phyloP scores from a whole-genome alignment of 2,329 filamentous ascomycete genomes.

The Talaromyces islandicus region DNA sequence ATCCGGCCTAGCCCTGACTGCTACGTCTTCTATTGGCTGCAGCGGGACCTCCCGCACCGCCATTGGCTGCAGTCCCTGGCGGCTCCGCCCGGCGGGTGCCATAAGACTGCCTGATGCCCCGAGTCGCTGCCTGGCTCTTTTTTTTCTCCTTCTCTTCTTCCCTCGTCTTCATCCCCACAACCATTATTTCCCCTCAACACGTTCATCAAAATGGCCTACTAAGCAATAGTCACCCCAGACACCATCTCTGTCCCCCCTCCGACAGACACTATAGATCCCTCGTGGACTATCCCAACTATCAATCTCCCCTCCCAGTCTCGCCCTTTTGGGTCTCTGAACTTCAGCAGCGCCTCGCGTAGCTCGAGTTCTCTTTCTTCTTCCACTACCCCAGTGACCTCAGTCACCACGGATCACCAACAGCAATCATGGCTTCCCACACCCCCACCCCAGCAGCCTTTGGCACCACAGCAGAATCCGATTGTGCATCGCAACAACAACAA shows the following conservation, averaged over 20 bases:
- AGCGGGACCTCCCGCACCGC: background rate
- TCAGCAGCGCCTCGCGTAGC: slow-evolving; percentile 37
- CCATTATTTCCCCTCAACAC: slow-evolving; percentile 6
- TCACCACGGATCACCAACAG: slow-evolving; percentile 44
- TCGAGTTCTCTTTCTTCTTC: slow-evolving; percentile 30
- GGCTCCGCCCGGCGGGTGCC: slow-evolving; percentile 6
- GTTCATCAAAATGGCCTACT: slow-evolving; percentile 29
- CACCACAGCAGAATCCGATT: slow-evolving; percentile 28
- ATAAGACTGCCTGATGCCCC: slow-evolving; percentile 36
- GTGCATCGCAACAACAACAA: slow-evolving; percentile 16
- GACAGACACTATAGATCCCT: slow-evolving; percentile 38
- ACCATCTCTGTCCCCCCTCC: slow-evolving; percentile 28
- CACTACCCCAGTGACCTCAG: slow-evolving; percentile 38
- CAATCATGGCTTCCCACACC: slow-evolving; percentile 43
- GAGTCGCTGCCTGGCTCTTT: slow-evolving; percentile 29
- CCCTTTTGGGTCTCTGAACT: slow-evolving; percentile 41
- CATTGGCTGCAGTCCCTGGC: background rate
- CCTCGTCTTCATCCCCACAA: slow-evolving; percentile 8
- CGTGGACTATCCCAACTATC: slow-evolving; percentile 19
- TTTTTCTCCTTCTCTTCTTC: slow-evolving; percentile 10
- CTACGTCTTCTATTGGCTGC: background rate
- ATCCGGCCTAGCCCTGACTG: background rate
- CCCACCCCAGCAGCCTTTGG: slow-evolving; percentile 37
- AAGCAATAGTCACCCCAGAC: slow-evolving; percentile 20
- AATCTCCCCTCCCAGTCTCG: slow-evolving; percentile 34